These are phyloP conservation scores for Coprinellus aureogranulatus DNA, from an alignment of 768 basidiomycete genomes.

Conservation along the genomic window DNA sequence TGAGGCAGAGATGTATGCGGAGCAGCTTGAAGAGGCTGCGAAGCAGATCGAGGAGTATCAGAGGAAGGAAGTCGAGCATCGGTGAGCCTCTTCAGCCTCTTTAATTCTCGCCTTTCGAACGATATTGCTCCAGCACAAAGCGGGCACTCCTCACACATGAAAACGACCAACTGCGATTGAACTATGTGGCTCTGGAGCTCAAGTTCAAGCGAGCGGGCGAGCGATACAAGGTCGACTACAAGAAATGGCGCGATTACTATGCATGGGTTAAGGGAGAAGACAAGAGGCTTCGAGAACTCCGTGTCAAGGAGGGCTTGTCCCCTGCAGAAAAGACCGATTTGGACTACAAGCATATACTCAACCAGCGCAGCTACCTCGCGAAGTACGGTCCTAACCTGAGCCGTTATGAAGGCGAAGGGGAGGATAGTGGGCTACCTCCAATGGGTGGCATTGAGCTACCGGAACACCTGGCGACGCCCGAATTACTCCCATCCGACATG, in stretches of 20 bases:
- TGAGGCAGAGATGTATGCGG: conserved; percentile 14
- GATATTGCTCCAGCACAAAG: neutral
- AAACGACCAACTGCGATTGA: conserved; percentile 33
- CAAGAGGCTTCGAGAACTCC: conserved; percentile 24
- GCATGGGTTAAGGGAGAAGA: conserved; percentile 40
- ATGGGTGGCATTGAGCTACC: neutral
- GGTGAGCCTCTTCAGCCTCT: neutral
- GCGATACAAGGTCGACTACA: conserved; percentile 51
- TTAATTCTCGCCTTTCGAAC: neutral
- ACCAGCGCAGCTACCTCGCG: neutral
- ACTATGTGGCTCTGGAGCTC: conserved; percentile 45
- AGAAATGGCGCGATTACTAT: conserved; percentile 49
- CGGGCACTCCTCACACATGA: conserved; percentile 19
- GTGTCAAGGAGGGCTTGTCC: conserved; percentile 24
- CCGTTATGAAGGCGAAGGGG: neutral
- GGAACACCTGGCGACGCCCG: neutral
- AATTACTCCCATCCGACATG: neutral
- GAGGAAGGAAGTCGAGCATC: conserved; percentile 4
- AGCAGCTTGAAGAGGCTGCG: conserved; percentile 17
- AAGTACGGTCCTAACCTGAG: neutral
- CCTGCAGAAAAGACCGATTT: conserved; percentile 26
- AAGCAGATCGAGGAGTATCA: conserved; percentile 9
- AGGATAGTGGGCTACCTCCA: too few species aligned
- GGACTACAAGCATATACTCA: neutral
- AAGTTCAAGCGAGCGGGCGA: conserved; percentile 43